These are phyloP conservation scores for Parachlorella kessleri DNA, from an alignment of 139 green algal species.

Conservation along the genomic window DNA sequence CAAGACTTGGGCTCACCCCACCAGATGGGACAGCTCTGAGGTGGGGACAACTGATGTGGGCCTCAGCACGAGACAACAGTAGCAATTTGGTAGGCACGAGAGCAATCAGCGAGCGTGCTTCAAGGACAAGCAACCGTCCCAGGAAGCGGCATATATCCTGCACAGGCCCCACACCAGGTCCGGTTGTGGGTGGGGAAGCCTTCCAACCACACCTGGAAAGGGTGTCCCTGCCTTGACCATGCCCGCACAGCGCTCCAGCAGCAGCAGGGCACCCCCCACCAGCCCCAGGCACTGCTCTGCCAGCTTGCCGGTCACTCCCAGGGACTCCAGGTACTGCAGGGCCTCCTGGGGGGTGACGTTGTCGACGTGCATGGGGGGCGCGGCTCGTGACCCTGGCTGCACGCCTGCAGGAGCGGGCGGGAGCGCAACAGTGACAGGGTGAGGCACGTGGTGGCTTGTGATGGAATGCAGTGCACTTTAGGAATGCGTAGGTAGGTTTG, in stretches of 20 bases:
- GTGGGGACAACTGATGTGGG: no score
- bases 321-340: conserved; percentile 1
- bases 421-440: not conserved
- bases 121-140: no score
- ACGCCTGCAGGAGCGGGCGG: not conserved
- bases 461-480: not conserved
- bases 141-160: no score
- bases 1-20: no score
- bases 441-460: not conserved
- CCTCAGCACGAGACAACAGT: no score
- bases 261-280: conserved; percentile 29
- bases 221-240: conserved; percentile 5
- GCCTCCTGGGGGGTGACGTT: conserved; percentile 22
- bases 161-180: no score
- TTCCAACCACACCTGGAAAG: conserved; percentile 11
- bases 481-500: no score
- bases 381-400: not conserved
- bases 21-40: no score
- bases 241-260: conserved; percentile 23
- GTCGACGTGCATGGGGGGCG: conserved; percentile 1
- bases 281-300: conserved; percentile 19
- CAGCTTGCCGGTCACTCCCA: conserved; percentile 12
- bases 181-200: no score
- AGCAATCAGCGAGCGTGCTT: no score
- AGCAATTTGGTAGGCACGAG: no score